Evolutionary conservation across 2,329 filamentous ascomycete species (phyloP), one percentile per base, ranked within the genome.

Genomic region (Sordariomycetes sp.): DNA sequence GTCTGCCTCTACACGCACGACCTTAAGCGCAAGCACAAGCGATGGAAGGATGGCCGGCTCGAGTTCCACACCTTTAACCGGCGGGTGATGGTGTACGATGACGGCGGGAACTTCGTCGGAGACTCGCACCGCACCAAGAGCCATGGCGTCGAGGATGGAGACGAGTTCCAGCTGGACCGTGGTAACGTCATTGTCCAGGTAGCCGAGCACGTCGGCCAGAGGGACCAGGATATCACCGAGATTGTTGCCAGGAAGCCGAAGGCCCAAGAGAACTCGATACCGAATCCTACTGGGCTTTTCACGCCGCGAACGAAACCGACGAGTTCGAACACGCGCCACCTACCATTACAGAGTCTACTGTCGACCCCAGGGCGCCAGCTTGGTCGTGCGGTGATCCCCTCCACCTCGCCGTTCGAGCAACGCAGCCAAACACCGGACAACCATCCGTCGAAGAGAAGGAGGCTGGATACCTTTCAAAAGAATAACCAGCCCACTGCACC

Each of bases 61-160:
- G 88, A 87, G 62, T 96, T 87, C 63, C 92, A 97, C 68, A 87
- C 88, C 0, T 96, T 96, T 80, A 97, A 97, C 74, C 89, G 86
- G 67, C 85, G 90, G 4, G 77, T 94, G 60, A 95, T 97, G 89
- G 89, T 95, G 7, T 93, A 94, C 65, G 91, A 96, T 69, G 85
- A 89, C 53, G 76, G 82, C 2, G 84, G 88, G 0, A 90, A 92
- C 68, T 90, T 87, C 63, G 80, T 97, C 32, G 92, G 91, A 3
- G 92, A 96, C 69, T 83, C 85, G 35, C 90, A 96, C 71, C 94
- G 89, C 86, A 83, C 84, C 51, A 79, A 85, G 53, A 79, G 81
- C 57, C 80, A 79, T 43, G 79, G 81, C n/a, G 74, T 96, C 24
- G 81, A 82, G 37, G 88, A 94, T 60, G 92, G 91, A 6, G 89